A percentile compares a stretch with the other conserved stretches of the same genome.
These are phyloP conservation scores for Scheffersomyces parashehatae DNA, from an alignment of 1,139 yeast genomes.

Conservation along the genomic window DNA sequence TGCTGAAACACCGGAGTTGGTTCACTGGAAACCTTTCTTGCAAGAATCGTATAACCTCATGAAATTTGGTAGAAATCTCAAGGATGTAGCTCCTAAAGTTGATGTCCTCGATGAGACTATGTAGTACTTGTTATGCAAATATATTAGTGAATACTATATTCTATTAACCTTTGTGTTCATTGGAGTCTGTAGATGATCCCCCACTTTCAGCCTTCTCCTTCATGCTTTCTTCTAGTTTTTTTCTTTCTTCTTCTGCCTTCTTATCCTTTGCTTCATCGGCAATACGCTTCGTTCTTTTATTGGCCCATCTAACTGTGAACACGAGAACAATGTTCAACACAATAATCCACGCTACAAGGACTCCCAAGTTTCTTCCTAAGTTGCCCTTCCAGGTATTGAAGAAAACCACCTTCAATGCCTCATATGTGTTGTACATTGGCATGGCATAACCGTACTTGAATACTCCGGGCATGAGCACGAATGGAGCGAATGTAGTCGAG, in stretches of 20 bases:
- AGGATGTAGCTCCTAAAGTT: conserved; percentile 26
- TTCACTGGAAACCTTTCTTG: conserved; percentile 29
- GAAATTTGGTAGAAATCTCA: conserved; percentile 31
- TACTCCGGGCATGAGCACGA: conserved; percentile 52
- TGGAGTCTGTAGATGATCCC: too few relatives aligned
- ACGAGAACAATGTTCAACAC: conserved; percentile 33
- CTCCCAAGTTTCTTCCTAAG: conserved; percentile 59
- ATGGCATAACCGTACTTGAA: conserved; percentile 65
- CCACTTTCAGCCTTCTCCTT: background rate
- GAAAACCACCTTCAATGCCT: conserved; percentile 56
- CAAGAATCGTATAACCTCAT: conserved; percentile 22
- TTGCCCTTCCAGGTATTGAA: conserved; percentile 56
- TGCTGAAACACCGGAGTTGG: conserved; percentile 11
- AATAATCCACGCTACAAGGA: conserved; percentile 60
- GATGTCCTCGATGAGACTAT: conserved; percentile 29
- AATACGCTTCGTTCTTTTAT: conserved; percentile 5
- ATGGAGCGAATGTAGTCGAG: conserved; percentile 61
- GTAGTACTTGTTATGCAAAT: conserved; percentile 2
- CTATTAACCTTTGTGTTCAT: too few relatives aligned
- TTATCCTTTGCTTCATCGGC: conserved; percentile 5
- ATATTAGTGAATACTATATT: too few relatives aligned
- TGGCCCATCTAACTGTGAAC: conserved; percentile 8
- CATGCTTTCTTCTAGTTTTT: background rate
- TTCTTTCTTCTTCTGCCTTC: conserved; percentile 5
- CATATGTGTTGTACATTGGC: conserved; percentile 63